Conservation (phyloP, 768 basidiomycete genomes). For the Pholiota conissans region DNA sequence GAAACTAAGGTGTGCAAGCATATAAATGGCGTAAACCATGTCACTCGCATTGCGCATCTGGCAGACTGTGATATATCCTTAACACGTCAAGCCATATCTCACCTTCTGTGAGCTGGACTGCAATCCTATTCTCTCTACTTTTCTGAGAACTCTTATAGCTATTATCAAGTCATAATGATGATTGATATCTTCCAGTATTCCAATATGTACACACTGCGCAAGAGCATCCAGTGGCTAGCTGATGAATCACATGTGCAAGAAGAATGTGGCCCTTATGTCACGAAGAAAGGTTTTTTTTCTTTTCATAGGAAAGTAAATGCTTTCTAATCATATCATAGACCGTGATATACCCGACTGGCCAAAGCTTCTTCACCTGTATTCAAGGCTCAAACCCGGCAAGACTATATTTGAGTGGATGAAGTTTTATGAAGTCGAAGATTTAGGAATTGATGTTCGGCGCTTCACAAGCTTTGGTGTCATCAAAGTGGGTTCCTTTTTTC, state of each 20-base stretch:
- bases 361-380: slow-evolving; percentile 82
- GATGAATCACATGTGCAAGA: slow-evolving; percentile 80
- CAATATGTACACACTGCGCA: slow-evolving; percentile 93
- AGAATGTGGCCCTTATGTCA: slow-evolving; percentile 93
- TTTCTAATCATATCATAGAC: slow-evolving; percentile 33
- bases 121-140: background rate
- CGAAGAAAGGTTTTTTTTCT: slow-evolving; percentile 57
- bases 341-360: slow-evolving; percentile 81
- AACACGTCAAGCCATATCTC: slow-evolving; percentile 84
- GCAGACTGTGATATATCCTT: slow-evolving; percentile 86
- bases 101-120: slow-evolving; percentile 70
- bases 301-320: background rate
- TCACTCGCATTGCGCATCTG: slow-evolving; percentile 86
- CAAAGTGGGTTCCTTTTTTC: slow-evolving; percentile 54
- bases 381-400: slow-evolving; percentile 78
- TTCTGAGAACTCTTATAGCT: slow-evolving; percentile 44
- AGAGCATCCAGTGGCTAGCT: slow-evolving; percentile 85
- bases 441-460: slow-evolving; percentile 89
- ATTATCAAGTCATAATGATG: slow-evolving; percentile 95
- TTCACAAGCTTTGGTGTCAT: slow-evolving; percentile 98
- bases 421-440: slow-evolving; percentile 60
- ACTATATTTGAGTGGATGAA: slow-evolving; percentile 91
- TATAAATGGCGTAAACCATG: slow-evolving; percentile 91
- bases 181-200: slow-evolving; percentile 98
- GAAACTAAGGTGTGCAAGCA: slow-evolving; percentile 79